phyloP scores from a whole-genome alignment of 495 filamentous ascomycete species.

The Astrocystis sublimbata region DNA sequence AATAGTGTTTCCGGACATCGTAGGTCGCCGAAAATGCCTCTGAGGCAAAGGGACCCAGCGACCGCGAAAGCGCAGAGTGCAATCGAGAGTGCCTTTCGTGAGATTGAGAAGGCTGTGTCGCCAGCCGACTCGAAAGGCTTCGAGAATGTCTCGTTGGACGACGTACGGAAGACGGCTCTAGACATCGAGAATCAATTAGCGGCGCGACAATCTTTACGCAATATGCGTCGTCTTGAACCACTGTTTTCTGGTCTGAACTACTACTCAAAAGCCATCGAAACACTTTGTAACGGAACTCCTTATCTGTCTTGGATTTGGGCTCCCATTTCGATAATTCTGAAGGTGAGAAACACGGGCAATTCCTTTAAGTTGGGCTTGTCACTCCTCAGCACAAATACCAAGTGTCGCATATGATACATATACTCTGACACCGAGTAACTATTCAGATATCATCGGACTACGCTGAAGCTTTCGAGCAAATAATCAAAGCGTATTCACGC shows the following conservation, averaged over 20 bases:
- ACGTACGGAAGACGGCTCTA: conserved; percentile 37
- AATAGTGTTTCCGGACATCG: neutral
- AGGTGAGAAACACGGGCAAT: conserved; percentile 22
- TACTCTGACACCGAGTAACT: neutral
- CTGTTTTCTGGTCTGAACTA: conserved; percentile 40
- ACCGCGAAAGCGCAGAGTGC: conserved; percentile 14
- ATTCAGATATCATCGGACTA: conserved; percentile 38
- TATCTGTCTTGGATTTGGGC: conserved; percentile 52
- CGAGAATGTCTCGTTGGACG: conserved; percentile 32
- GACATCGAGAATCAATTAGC: conserved; percentile 41
- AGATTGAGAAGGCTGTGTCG: conserved; percentile 31
- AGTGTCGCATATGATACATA: neutral
- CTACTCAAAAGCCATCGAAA: conserved; percentile 43
- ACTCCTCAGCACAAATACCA: neutral
- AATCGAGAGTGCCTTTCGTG: conserved; percentile 32
- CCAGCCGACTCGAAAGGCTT: conserved; percentile 33
- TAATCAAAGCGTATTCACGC: conserved; percentile 42
- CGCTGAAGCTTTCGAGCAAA: conserved; percentile 39
- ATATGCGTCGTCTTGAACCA: conserved; percentile 42
- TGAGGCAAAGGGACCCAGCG: neutral
- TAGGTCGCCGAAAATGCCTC: neutral
- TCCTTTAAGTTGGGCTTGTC: neutral
- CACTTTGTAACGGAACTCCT: conserved; percentile 47
- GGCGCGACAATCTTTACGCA: conserved; percentile 36
- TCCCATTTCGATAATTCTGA: conserved; percentile 45